Conservation (phyloP, 352 stramenopile genomes). For the Elongisporangium anandrum region DNA sequence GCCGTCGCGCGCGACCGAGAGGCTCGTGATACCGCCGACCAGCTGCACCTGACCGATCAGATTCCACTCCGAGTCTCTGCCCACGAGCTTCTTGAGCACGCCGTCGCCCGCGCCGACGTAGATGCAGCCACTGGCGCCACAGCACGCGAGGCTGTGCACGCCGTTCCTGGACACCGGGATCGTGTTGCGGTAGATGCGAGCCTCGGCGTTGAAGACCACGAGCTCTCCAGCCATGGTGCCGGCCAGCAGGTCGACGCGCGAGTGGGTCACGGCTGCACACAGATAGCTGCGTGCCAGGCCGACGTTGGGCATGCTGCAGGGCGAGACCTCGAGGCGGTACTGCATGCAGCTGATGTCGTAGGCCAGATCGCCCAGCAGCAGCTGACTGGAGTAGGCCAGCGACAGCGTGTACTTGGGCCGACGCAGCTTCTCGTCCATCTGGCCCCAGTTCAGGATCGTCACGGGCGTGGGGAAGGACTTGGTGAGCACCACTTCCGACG, state of each 20-base stretch:
- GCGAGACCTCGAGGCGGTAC: constrained; percentile 64
- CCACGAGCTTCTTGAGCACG: constrained; percentile 81
- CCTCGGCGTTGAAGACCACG: constrained; percentile 80
- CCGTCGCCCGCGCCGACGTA: constrained; percentile 86
- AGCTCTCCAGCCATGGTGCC: constrained; percentile 77
- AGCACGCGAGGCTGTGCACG: constrained; percentile 74
- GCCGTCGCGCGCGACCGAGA: constrained; percentile 59
- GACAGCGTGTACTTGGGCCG: constrained; percentile 65
- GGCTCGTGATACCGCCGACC: constrained; percentile 71
- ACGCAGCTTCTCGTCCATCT: constrained; percentile 59
- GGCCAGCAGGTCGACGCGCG: constrained; percentile 52
- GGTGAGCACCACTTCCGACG: constrained; percentile 60
- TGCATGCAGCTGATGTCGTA: constrained; percentile 80
- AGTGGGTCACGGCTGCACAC: constrained; percentile 49
- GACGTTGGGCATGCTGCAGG: constrained; percentile 69
- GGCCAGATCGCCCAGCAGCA: constrained; percentile 52
- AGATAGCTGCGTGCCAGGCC: constrained; percentile 66
- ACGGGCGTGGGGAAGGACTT: constrained; percentile 60
- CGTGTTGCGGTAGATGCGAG: constrained; percentile 56
- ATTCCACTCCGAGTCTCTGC: constrained; percentile 76
- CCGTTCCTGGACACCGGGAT: constrained; percentile 60
- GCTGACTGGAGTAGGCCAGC: constrained; percentile 65
- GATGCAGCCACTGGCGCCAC: constrained; percentile 49
- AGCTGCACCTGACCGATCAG: constrained; percentile 79
- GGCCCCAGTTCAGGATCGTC: constrained; percentile 67